A percentile compares a stretch with the other conserved stretches of the same genome.
phyloP scores from a whole-genome alignment of 345 rosid species.

The Clausena lansium region DNA sequence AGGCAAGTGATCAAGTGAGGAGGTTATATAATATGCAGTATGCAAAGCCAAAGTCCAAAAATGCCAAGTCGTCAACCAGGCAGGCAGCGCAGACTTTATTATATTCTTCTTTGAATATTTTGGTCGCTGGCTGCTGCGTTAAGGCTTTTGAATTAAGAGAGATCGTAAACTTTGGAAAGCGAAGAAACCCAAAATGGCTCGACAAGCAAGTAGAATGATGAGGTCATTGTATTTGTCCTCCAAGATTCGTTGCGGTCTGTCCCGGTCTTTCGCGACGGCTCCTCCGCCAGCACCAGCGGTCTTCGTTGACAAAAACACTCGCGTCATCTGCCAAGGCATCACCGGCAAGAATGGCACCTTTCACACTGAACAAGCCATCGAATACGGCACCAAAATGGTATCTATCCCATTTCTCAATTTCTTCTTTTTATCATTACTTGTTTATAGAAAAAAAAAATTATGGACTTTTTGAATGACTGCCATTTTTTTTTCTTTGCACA shows the following conservation, averaged over 20 bases:
- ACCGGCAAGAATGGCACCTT: constrained; percentile 94
- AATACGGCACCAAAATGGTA: constrained; percentile 97
- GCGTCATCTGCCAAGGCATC: constrained; percentile 94
- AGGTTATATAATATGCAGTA: no score
- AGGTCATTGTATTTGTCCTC: neutral
- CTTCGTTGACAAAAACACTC: constrained; percentile 85
- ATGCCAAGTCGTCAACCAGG: no score
- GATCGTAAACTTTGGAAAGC: neutral
- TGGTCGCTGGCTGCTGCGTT: neutral
- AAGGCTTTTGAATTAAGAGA: neutral
- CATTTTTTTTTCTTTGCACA: constrained; percentile 7
- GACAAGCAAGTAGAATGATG: neutral
- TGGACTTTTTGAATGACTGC: no score
- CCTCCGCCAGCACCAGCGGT: constrained; percentile 74
- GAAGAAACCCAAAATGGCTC: neutral
- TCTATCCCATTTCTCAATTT: neutral
- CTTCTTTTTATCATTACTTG: no score
- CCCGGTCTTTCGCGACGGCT: constrained; percentile 40
- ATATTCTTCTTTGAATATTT: neutral
- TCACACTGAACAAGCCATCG: constrained; percentile 96
- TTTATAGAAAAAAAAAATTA: no score
- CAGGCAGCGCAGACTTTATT: no score
- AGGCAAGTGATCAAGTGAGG: no score
- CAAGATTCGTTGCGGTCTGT: neutral
- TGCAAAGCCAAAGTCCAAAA: no score